These are phyloP conservation scores for Pseudocercospora ulei DNA, from an alignment of 2,329 filamentous ascomycete species.

Conservation along the genomic window DNA sequence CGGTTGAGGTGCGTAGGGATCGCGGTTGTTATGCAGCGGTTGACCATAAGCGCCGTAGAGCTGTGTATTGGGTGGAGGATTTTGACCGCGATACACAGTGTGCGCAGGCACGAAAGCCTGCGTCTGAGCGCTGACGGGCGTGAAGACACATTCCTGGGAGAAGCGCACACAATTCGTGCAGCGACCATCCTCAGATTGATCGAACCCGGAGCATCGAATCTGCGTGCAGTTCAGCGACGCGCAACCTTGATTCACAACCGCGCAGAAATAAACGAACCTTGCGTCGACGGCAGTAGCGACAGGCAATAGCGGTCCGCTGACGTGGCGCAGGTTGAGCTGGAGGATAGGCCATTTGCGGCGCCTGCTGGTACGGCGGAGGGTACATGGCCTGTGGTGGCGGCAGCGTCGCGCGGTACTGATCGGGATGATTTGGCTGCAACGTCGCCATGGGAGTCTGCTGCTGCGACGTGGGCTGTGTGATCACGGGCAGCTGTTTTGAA, in stretches of 20 bases:
- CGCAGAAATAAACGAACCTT: slow-evolving; percentile 44
- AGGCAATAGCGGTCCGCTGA: slow-evolving; percentile 53
- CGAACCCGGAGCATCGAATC: slow-evolving; percentile 69
- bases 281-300: slow-evolving; percentile 50
- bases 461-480: slow-evolving; percentile 29
- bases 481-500: slow-evolving; percentile 32
- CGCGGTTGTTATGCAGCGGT: slow-evolving; percentile 35
- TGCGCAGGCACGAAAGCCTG: slow-evolving; percentile 66
- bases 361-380: slow-evolving; percentile 36
- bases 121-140: slow-evolving; percentile 62
- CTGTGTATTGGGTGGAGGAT: slow-evolving; percentile 36
- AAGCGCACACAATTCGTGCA: slow-evolving; percentile 65
- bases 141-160: slow-evolving; percentile 69
- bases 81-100: slow-evolving; percentile 48
- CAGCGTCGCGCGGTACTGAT: slow-evolving; percentile 38
- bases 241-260: slow-evolving; percentile 9
- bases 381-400: slow-evolving; percentile 43
- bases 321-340: slow-evolving; percentile 47
- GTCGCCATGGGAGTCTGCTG: slow-evolving; percentile 40
- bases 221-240: slow-evolving; percentile 31
- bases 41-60: slow-evolving; percentile 47
- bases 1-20: slow-evolving; percentile 31
- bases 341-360: slow-evolving; percentile 38
- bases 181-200: slow-evolving; percentile 59
- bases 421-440: slow-evolving; percentile 39